Conservation (phyloP, 495 filamentous ascomycete genomes). For the Penicillium roqueforti region DNA sequence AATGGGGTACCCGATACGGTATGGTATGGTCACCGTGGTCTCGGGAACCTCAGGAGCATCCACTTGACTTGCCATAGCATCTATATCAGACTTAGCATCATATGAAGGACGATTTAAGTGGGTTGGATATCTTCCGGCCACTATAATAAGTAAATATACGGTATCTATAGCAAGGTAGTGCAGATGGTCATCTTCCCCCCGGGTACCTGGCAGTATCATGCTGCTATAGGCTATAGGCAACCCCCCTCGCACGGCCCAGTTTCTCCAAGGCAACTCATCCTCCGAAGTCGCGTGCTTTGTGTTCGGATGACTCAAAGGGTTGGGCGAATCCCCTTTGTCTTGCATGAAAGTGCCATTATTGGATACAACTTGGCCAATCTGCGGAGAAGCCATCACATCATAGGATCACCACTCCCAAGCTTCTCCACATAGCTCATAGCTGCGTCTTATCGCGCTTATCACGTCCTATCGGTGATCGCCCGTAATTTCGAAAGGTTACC, state of each 20-base stretch:
- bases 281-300: conserved; percentile 33
- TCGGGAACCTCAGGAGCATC: not conserved
- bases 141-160: not conserved
- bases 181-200: conserved; percentile 3
- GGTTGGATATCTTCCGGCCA: not conserved
- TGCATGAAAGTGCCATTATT: conserved; percentile 3
- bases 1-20: conserved; percentile 4
- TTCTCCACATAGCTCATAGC: conserved; percentile 7
- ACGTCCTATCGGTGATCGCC: not conserved
- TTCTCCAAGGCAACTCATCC: conserved; percentile 23
- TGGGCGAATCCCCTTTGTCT: conserved; percentile 4
- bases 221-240: not conserved
- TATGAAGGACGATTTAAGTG: not conserved
- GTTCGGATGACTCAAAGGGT: conserved; percentile 12
- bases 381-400: conserved; percentile 9
- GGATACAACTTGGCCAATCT: conserved; percentile 5
- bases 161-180: not conserved
- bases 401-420: conserved; percentile 1
- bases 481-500: not conserved
- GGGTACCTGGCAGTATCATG: conserved; percentile 27
- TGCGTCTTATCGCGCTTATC: conserved; percentile 16
- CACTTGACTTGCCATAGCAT: not conserved
- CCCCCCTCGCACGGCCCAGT: conserved; percentile 13
- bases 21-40: not conserved
- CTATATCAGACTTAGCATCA: not conserved